Base-by-base conservation (phyloP, 306 rosid species). In the Begonia masoniana region DNA sequence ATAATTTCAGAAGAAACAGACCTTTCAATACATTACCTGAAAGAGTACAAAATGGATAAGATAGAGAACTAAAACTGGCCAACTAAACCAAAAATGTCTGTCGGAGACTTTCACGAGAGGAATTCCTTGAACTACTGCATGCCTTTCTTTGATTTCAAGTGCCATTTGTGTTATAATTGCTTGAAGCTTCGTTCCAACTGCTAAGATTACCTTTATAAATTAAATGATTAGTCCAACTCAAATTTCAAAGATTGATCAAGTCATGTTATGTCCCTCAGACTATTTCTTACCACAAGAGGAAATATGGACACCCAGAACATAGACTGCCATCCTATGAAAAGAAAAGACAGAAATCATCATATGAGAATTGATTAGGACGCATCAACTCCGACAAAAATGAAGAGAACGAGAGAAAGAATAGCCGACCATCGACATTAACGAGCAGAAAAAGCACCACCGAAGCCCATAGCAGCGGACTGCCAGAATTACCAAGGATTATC, bases 21-120 rank as follows among this genome's bases (percentile, higher is more conserved):
- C 42, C 15, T 39, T 1, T 17, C 15, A 9, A 21, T 0, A 24
- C 15, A 58, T 12, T 68, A 88, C 96, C 95, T 88, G 97, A 67
- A 91, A 91, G 51, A 91, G 85, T 51, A 83, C 92, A 60, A 64
- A 91, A 61, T 85, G 97, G 70, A 91, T 79, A 68, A 91, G 83
- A 64, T 83, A 58, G 58, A 91, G 97, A 58, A 74, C 51, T 52
- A 91, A 68, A 13, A 54, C 71, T 21, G 99, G 99, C 99, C 86
- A 78, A 55, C 75, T 65, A 56, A 91, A 81, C 99, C 99, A 91
- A 62, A 91, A 91, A 54, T 91, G 68, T 56, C 68, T 67, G 75
- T 91, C 99, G 12, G 99, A 74, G 62, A 91, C 96, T 79, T 91
- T 96, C 55, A 91, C 99, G 7, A 91, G 84, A 51, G 99, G 99